Evolutionary conservation across 192 early-diverging fungal species (phyloP), one percentile per base, ranked within the genome.

Genomic region (Linnemannia elongata): DNA sequence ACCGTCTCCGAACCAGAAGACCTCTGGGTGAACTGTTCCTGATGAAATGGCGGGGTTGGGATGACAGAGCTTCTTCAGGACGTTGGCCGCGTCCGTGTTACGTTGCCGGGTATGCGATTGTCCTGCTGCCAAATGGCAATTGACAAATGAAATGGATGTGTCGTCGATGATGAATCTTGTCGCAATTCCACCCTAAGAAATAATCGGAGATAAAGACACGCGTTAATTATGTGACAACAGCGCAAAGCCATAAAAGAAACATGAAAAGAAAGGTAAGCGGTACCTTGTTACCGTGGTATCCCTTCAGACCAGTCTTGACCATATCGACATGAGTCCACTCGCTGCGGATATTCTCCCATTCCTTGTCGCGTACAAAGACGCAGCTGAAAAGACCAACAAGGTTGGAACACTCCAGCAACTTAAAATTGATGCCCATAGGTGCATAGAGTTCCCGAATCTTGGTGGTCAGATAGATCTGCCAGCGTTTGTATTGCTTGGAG

Each of bases 311-410:
- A 2, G 98, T 99, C 91, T 99, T 98, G 42, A 96, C 95, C 70
- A 93, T 92, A 18, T 93, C 90, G 18, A 94, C 94, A 54, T 93
- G 90, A 41, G 93, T 89, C 71, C 94, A 90, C 52, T 89, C 92
- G 63, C 94, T 85, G 13, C 90, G 87, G 44, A 87, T 57, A 22
- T 87, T 81, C 2, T 88, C 84, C 60, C 60, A 82, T 35, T 93
- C 90, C 18, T 89, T 90, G 33, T 92, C 91, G 6, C 93, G 92
- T 20, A 96, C 92, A 90, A 99, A 97, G 22, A 97, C 92, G 75
- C 94, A 95, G 69, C 96, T 94, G 82, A 98, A 97, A 69, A 99
- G 90, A 10, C 98, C 98, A 36, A 99, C 97, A 72, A 99, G 90
- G 87, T 96, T 94, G 54, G 94, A 93, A 41, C 94, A 92, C 74